These are phyloP conservation scores for Calocera cornea DNA, from an alignment of 768 basidiomycete genomes.

Conservation along the genomic window DNA sequence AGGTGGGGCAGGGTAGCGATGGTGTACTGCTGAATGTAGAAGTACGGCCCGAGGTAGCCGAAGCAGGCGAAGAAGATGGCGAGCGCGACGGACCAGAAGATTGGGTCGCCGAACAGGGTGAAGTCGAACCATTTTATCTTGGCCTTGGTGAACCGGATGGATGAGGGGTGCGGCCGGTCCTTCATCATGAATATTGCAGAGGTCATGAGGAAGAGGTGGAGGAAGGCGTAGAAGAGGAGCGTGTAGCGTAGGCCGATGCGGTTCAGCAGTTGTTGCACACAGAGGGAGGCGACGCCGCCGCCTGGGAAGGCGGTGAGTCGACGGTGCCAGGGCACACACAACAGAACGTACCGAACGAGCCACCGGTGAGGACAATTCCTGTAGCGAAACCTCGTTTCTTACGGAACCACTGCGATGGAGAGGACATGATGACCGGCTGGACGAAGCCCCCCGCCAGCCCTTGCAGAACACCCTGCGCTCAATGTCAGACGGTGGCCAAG, in stretches of 20 bases:
- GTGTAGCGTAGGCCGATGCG: constrained; percentile 24
- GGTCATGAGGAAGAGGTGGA: constrained; percentile 20
- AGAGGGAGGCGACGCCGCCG: constrained; percentile 9
- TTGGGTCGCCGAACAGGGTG: constrained; percentile 6
- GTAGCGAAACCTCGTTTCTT: neutral
- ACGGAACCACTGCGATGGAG: constrained; percentile 7
- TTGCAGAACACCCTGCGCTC: constrained; percentile 4
- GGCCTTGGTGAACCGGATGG: neutral
- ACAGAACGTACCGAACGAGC: no score
- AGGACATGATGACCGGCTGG: neutral
- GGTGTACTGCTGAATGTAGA: constrained; percentile 20
- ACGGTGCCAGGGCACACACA: no score
- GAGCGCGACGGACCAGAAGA: constrained; percentile 26
- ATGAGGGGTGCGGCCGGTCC: constrained; percentile 15
- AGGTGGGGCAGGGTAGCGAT: constrained; percentile 14
- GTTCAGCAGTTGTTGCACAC: constrained; percentile 23
- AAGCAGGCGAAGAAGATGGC: constrained; percentile 22
- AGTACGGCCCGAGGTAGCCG: constrained; percentile 15
- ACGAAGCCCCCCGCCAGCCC: neutral
- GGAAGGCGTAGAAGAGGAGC: constrained; percentile 23
- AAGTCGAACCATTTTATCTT: constrained; percentile 13
- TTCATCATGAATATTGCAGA: constrained; percentile 25
- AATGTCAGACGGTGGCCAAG: neutral
- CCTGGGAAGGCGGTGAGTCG: no score
- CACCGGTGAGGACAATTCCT: constrained; percentile 4